Evolutionary conservation across 306 rosid genomes (phyloP).

Genomic region (Carpinus fangiana): DNA sequence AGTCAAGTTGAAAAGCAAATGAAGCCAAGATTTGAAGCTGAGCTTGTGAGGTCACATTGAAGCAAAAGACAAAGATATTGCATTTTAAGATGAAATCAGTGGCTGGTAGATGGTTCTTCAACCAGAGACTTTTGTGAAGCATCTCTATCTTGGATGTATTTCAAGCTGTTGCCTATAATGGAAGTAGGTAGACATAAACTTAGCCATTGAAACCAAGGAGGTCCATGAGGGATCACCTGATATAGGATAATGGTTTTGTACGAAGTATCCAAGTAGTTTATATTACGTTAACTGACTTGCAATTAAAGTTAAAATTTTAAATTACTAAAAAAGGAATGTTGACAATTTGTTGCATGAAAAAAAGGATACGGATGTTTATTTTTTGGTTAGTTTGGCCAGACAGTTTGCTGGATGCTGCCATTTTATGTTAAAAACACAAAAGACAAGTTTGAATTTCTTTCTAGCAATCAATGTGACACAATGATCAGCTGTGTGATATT

Average conservation of each 20-base stretch:
- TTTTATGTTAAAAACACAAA: not conserved
- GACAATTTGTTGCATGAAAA: not conserved
- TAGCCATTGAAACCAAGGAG: not conserved
- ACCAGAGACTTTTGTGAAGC: not conserved
- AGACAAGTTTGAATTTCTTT: not conserved
- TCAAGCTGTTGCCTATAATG: not conserved
- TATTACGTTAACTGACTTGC: not conserved
- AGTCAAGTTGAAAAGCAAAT: not conserved
- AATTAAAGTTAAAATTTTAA: not conserved
- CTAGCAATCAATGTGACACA: slow-evolving; percentile 8
- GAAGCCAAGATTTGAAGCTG: not conserved
- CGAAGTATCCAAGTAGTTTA: not conserved
- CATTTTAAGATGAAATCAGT: not conserved
- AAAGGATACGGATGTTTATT: not conserved
- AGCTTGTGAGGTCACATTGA: not conserved
- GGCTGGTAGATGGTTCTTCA: not conserved
- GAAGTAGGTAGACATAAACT: not conserved
- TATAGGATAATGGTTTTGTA: slow-evolving; percentile 5
- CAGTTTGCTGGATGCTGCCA: not conserved
- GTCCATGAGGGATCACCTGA: slow-evolving; percentile 1
- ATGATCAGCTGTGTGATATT: slow-evolving; percentile 10
- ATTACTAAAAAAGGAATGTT: not conserved
- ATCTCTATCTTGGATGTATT: not conserved
- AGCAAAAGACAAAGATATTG: not conserved
- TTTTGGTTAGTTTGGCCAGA: not conserved